These are phyloP conservation scores for Aspergillus puulaauensis DNA, from an alignment of 2,329 filamentous ascomycete genomes.

Conservation along the genomic window DNA sequence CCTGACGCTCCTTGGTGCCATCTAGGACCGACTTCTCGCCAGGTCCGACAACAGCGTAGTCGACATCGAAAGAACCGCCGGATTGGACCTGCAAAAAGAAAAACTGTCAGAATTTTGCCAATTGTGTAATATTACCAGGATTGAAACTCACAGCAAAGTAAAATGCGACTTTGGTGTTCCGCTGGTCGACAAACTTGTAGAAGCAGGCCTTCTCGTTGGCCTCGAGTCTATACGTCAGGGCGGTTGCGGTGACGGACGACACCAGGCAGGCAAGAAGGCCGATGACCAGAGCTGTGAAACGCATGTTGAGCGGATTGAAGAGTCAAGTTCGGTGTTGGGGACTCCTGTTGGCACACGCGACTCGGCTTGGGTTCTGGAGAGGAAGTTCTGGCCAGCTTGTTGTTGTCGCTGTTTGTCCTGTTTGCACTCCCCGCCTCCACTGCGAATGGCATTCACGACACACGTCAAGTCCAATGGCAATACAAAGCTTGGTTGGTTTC, in stretches of 20 bases:
- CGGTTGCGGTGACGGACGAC: conserved; percentile 76
- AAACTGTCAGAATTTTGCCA: neutral
- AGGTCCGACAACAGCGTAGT: conserved; percentile 85
- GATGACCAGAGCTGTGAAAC: conserved; percentile 59
- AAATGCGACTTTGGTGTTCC: conserved; percentile 88
- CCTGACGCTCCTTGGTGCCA: conserved; percentile 88
- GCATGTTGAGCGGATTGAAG: conserved; percentile 54
- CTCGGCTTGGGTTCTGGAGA: neutral
- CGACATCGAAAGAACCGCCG: conserved; percentile 94
- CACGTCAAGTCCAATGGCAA: neutral
- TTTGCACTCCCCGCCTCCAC: conserved; percentile 26
- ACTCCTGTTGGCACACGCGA: conserved; percentile 19
- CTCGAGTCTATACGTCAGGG: conserved; percentile 86
- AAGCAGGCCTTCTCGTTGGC: conserved; percentile 97
- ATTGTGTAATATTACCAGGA: neutral
- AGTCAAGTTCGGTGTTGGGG: conserved; percentile 14
- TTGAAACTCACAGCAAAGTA: conserved; percentile 82
- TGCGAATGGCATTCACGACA: neutral
- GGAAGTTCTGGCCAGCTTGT: conserved; percentile 35
- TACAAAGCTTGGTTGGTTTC: neutral
- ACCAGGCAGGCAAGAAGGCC: conserved; percentile 71
- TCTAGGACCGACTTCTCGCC: conserved; percentile 77
- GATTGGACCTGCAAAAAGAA: conserved; percentile 75
- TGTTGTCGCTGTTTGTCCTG: conserved; percentile 30
- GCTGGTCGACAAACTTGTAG: conserved; percentile 75